Conservation (phyloP, 352 stramenopile genomes). For the Lagenidium giganteum region DNA sequence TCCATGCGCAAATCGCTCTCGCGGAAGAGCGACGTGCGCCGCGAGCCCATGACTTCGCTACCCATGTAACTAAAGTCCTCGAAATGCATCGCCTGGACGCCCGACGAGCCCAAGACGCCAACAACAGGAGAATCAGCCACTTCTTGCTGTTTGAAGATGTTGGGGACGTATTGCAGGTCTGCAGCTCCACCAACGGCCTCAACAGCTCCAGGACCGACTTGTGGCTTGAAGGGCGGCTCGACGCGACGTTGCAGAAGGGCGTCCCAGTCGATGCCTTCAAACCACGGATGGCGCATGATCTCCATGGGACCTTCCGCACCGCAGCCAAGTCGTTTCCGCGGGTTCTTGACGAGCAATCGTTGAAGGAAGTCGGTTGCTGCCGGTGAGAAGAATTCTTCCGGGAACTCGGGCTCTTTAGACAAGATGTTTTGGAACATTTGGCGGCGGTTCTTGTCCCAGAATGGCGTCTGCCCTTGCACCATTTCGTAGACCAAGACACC, state of each 20-base stretch:
- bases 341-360: slow-evolving; percentile 72
- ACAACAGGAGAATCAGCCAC: slow-evolving; percentile 77
- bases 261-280: slow-evolving; percentile 75
- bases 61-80: slow-evolving; percentile 87
- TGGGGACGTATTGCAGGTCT: slow-evolving; percentile 74
- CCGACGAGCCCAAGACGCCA: slow-evolving; percentile 42
- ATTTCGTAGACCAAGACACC: slow-evolving; percentile 86
- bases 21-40: slow-evolving; percentile 75
- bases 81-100: slow-evolving; percentile 75
- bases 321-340: slow-evolving; percentile 54
- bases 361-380: slow-evolving; percentile 63
- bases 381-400: slow-evolving; percentile 56
- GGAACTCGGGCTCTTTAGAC: slow-evolving; percentile 60
- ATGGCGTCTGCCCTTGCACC: slow-evolving; percentile 80
- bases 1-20: slow-evolving; percentile 86
- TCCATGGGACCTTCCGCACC: slow-evolving; percentile 54
- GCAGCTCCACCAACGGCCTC: slow-evolving; percentile 46
- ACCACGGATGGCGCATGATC: slow-evolving; percentile 83
- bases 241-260: slow-evolving; percentile 53
- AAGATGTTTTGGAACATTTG: slow-evolving; percentile 88
- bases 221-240: slow-evolving; percentile 67
- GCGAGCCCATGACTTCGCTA: slow-evolving; percentile 79
- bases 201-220: slow-evolving; percentile 28
- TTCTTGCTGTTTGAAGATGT: slow-evolving; percentile 79
- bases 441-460: slow-evolving; percentile 79